Conservation (phyloP, 2,329 filamentous ascomycete species). For the Cladosporium sp. region DNA sequence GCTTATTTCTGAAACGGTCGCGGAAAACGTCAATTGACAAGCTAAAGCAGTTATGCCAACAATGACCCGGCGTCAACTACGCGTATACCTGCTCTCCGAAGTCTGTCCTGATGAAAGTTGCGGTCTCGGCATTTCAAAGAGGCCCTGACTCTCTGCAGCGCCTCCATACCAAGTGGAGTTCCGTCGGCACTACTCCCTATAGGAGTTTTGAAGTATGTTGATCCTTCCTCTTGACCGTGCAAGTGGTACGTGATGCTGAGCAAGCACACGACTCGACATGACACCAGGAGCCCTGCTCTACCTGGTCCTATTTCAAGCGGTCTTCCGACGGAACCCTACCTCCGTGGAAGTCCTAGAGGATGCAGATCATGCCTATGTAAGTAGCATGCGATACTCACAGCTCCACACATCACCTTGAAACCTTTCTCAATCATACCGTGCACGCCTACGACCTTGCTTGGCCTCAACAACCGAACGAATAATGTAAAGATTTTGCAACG, state of each 20-base stretch:
- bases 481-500: not conserved
- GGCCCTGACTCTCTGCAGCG: not conserved
- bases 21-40: too few species aligned
- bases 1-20: not conserved
- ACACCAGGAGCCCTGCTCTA: too few species aligned
- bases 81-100: not conserved
- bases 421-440: not conserved
- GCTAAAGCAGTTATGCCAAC: too few species aligned
- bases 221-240: too few species aligned
- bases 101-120: not conserved
- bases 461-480: not conserved
- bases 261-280: too few species aligned
- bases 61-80: too few species aligned
- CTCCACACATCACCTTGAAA: not conserved
- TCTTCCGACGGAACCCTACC: too few species aligned
- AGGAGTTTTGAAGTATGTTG: not conserved
- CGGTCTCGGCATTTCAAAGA: too few species aligned
- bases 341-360: not conserved
- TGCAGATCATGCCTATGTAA: not conserved
- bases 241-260: too few species aligned
- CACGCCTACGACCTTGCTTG: not conserved
- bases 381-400: not conserved
- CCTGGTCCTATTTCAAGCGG: too few species aligned
- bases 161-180: not conserved
- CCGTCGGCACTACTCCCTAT: not conserved